A percentile compares a stretch with the other conserved stretches of the same genome.
phyloP scores from a whole-genome alignment of 345 rosid genomes.

The Combretum micranthum region DNA sequence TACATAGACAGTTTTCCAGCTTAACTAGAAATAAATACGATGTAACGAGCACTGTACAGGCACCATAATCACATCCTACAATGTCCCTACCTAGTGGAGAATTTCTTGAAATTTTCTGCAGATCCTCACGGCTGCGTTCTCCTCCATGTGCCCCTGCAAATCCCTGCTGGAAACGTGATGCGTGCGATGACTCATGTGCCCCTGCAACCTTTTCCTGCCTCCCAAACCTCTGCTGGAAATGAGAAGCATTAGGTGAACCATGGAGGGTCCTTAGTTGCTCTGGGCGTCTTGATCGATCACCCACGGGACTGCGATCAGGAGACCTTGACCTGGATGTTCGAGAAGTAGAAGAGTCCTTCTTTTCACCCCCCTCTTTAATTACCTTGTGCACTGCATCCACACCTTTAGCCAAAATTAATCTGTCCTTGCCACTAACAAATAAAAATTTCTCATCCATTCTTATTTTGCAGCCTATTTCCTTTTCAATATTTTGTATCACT shows the following conservation, averaged over 20 bases:
- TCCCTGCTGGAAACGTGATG: constrained; percentile 52
- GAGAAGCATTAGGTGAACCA: constrained; percentile 51
- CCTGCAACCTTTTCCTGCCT: constrained; percentile 70
- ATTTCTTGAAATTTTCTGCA: constrained; percentile 59
- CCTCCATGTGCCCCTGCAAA: constrained; percentile 54
- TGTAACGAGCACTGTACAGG: constrained; percentile 54
- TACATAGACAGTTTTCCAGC: constrained; percentile 8
- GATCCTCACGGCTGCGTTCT: constrained; percentile 62
- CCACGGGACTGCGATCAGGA: constrained; percentile 56
- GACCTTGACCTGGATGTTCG: constrained; percentile 85
- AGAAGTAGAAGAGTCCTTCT: constrained; percentile 54
- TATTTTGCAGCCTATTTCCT: constrained; percentile 81
- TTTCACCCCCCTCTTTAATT: constrained; percentile 65
- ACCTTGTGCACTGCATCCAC: constrained; percentile 92
- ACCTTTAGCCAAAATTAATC: constrained; percentile 82
- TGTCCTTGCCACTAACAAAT: constrained; percentile 92
- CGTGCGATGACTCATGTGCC: constrained; percentile 41
- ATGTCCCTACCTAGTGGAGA: constrained; percentile 99
- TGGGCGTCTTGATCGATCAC: constrained; percentile 53
- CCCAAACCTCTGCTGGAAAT: constrained; percentile 56
- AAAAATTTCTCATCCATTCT: constrained; percentile 91
- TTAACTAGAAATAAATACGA: constrained; percentile 32
- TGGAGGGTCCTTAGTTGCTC: constrained; percentile 56
- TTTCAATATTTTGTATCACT: constrained; percentile 70
- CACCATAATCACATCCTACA: constrained; percentile 64